Evolutionary conservation across 306 rosid genomes (phyloP).

Genomic region (Luffa aegyptiaca): DNA sequence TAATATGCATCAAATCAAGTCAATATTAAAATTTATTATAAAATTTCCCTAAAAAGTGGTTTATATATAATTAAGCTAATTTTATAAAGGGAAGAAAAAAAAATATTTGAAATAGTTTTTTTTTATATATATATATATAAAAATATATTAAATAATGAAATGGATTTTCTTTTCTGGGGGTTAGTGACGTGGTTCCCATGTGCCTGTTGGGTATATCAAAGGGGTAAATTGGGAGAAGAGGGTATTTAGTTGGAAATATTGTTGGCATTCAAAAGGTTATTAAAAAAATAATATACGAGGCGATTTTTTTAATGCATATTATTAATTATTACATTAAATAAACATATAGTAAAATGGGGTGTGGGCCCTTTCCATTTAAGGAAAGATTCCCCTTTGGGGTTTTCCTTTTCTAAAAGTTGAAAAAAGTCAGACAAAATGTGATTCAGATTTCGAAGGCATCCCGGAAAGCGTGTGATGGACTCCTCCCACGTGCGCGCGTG

Average conservation of each 20-base stretch:
- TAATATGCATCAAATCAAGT: not conserved
- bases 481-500: constrained; percentile 4
- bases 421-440: not conserved
- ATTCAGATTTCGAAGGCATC: constrained; percentile 5
- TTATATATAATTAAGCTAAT: not conserved
- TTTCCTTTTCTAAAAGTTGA: not conserved
- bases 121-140: not conserved
- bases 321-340: not conserved
- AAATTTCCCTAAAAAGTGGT: not conserved
- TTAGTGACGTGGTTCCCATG: not conserved
- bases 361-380: constrained; percentile 11
- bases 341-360: not conserved
- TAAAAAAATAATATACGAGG: not conserved
- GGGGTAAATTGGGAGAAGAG: not conserved
- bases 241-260: not conserved
- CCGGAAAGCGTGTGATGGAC: not conserved
- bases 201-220: not conserved
- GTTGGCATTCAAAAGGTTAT: not conserved
- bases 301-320: not conserved
- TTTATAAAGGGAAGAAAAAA: not conserved
- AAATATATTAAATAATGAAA: not conserved
- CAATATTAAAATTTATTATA: not conserved
- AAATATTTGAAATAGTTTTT: not conserved
- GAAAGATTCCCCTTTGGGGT: not conserved
- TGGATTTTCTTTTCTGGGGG: not conserved